phyloP scores from a whole-genome alignment of 2,329 filamentous ascomycete species.

The Aspergillus udagawae region DNA sequence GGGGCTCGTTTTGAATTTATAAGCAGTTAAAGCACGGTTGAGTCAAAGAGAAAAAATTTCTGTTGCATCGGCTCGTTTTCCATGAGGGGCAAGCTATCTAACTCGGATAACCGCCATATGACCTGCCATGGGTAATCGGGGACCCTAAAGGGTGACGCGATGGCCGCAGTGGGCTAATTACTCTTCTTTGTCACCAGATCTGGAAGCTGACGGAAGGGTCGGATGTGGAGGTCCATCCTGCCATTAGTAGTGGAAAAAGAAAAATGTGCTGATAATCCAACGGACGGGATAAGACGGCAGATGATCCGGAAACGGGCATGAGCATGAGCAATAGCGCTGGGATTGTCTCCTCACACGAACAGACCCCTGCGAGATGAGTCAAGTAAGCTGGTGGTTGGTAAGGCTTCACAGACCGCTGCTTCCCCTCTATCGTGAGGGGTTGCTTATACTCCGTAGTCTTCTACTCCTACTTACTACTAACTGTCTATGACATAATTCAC shows the following conservation, averaged over 20 bases:
- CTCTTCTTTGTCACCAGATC: slow-evolving; percentile 17
- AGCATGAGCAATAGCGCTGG: no score
- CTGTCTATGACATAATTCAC: no score
- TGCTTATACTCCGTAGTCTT: not conserved
- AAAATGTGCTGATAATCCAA: not conserved
- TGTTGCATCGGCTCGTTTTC: slow-evolving; percentile 1
- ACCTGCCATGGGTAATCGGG: slow-evolving; percentile 12
- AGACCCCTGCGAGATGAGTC: slow-evolving; percentile 8
- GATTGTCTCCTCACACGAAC: slow-evolving; percentile 7
- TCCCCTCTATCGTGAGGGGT: slow-evolving; percentile 12
- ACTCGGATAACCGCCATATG: slow-evolving; percentile 16
- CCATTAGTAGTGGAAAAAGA: not conserved
- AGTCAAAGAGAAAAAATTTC: not conserved
- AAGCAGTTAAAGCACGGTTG: not conserved
- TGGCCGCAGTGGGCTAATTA: slow-evolving; percentile 12
- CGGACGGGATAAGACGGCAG: slow-evolving; percentile 12
- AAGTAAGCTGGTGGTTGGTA: not conserved
- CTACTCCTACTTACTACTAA: no score
- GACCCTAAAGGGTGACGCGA: slow-evolving; percentile 11
- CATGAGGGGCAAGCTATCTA: not conserved
- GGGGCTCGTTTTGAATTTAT: not conserved
- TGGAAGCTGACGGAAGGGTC: slow-evolving; percentile 20
- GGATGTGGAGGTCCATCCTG: slow-evolving; percentile 10
- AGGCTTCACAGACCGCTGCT: slow-evolving; percentile 9
- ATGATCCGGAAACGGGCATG: slow-evolving; percentile 5